phyloP scores from a whole-genome alignment of 2,329 filamentous ascomycete genomes.

The Arthrobotrys iridis region DNA sequence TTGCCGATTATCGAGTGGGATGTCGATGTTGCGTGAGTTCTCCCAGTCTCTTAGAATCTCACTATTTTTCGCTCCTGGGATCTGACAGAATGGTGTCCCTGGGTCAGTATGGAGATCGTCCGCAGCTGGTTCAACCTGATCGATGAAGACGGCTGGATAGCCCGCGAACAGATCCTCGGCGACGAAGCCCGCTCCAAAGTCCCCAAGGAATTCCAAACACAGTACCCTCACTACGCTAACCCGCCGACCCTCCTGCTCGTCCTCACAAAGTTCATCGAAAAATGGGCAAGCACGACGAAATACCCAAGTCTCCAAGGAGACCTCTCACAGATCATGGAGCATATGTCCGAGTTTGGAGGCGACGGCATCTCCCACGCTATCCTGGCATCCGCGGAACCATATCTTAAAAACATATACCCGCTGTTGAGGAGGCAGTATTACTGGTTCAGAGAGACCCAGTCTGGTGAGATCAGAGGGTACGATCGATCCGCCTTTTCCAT shows the following conservation, averaged over 20 bases:
- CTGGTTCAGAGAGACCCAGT: constrained; percentile 94
- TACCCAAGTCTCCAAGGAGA: constrained; percentile 27
- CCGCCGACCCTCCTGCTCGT: constrained; percentile 93
- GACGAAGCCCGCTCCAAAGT: constrained; percentile 93
- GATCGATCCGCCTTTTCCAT: constrained; percentile 83
- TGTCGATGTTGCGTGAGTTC: constrained; percentile 76
- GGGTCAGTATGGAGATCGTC: constrained; percentile 76
- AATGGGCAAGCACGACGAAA: constrained; percentile 60
- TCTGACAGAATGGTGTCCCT: constrained; percentile 55
- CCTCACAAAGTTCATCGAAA: constrained; percentile 83
- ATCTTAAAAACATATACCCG: constrained; percentile 82
- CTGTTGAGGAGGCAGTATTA: constrained; percentile 87
- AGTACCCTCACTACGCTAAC: constrained; percentile 97
- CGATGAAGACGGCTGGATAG: constrained; percentile 98
- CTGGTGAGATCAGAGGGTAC: constrained; percentile 88
- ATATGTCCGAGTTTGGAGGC: constrained; percentile 36
- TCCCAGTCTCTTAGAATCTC: neutral
- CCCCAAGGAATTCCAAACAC: constrained; percentile 87
- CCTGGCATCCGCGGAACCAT: constrained; percentile 63
- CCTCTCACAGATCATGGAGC: constrained; percentile 36
- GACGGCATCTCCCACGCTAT: constrained; percentile 36
- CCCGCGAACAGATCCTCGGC: constrained; percentile 92
- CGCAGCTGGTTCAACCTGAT: constrained; percentile 96
- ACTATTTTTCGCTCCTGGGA: neutral
- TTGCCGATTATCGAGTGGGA: constrained; percentile 94